phyloP scores from a whole-genome alignment of 441 rosid species.

The Geranium incanum region DNA sequence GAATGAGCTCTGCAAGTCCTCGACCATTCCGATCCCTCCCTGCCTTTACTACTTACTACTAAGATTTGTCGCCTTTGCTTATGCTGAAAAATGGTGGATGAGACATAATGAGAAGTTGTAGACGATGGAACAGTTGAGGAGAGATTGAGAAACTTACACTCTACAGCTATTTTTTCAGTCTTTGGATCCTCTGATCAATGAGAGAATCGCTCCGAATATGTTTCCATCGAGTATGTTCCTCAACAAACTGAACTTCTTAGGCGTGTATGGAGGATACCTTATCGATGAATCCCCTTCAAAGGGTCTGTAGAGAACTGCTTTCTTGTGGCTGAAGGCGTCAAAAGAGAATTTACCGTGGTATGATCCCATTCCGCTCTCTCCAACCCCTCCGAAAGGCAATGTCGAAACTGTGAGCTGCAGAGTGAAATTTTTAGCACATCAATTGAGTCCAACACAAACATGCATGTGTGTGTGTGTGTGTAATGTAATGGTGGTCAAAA shows the following conservation, averaged over 20 bases:
- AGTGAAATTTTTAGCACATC: background rate
- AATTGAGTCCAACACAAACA: background rate
- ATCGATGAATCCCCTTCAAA: conserved; percentile 36
- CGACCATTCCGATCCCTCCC: no score
- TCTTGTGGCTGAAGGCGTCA: conserved; percentile 63
- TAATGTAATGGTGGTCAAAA: background rate
- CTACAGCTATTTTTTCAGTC: conserved; percentile 14
- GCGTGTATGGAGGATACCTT: conserved; percentile 60
- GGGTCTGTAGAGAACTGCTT: conserved; percentile 49
- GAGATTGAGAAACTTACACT: background rate
- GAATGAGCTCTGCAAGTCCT: background rate
- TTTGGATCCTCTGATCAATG: conserved; percentile 36
- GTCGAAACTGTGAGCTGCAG: conserved; percentile 45
- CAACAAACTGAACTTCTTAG: conserved; percentile 37
- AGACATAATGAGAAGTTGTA: no score
- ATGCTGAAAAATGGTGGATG: no score
- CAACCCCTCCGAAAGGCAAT: conserved; percentile 71
- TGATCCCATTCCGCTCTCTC: conserved; percentile 67
- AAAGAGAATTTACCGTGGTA: conserved; percentile 70
- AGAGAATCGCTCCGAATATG: conserved; percentile 32
- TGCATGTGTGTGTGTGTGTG: background rate
- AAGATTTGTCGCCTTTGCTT: no score
- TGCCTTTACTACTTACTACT: no score
- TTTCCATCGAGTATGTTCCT: conserved; percentile 42
- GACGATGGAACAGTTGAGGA: no score